phyloP scores from a whole-genome alignment of 108 stramenopile genomes.

The Nitzschia putrida region DNA sequence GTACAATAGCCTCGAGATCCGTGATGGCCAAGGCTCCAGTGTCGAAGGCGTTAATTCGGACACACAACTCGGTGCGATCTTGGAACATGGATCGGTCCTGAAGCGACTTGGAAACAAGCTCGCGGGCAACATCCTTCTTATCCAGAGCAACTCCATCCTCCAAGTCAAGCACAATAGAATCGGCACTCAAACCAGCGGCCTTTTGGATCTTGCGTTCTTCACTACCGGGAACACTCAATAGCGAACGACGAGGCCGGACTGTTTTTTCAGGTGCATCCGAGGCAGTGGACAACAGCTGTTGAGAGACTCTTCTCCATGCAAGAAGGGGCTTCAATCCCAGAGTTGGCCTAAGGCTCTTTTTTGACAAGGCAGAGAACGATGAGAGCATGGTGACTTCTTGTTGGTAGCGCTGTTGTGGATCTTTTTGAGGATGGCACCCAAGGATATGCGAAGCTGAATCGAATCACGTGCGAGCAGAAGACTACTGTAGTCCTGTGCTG shows the following conservation, averaged over 20 bases:
- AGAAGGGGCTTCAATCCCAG: too few relatives aligned
- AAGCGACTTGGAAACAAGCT: conserved; percentile 26
- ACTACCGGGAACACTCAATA: conserved; percentile 39
- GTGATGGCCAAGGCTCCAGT: conserved; percentile 32
- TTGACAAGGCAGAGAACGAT: too few relatives aligned
- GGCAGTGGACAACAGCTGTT: too few relatives aligned
- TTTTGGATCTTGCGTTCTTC: conserved; percentile 40
- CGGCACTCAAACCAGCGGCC: conserved; percentile 20
- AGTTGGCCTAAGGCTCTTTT: too few relatives aligned
- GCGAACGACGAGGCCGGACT: conserved; percentile 34
- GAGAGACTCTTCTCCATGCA: too few relatives aligned
- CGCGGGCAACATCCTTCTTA: conserved; percentile 38
- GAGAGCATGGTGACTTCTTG: too few relatives aligned
- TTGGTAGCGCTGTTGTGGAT: too few relatives aligned
- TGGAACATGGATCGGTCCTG: conserved; percentile 6
- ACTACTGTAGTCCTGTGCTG: too few relatives aligned
- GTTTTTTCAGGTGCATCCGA: not conserved
- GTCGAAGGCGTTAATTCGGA: conserved; percentile 47
- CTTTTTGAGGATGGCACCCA: too few relatives aligned
- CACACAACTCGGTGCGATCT: conserved; percentile 30
- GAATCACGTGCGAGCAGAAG: too few relatives aligned
- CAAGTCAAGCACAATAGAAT: conserved; percentile 41
- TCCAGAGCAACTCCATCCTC: conserved; percentile 46
- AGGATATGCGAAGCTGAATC: too few relatives aligned
- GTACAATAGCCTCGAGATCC: conserved; percentile 45